These are phyloP conservation scores for Amanita exitialis DNA, from an alignment of 768 basidiomycete species.

Conservation along the genomic window DNA sequence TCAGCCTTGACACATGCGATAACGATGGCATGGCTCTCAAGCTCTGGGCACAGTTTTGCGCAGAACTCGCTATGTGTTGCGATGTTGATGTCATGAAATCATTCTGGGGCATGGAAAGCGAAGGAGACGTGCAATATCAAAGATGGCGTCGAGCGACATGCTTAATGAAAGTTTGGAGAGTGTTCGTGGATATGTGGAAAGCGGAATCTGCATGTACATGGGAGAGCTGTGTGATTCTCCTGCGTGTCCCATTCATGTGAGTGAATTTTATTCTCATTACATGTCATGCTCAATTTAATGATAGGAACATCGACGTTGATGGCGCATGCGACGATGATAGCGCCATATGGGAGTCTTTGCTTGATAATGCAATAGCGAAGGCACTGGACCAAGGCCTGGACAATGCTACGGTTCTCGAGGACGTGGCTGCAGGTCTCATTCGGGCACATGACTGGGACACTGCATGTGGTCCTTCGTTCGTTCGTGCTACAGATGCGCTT, in stretches of 20 bases:
- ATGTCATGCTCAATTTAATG: constrained; percentile 3
- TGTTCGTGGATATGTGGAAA: constrained; percentile 47
- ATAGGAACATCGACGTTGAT: constrained; percentile 36
- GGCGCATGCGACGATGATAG: constrained; percentile 44
- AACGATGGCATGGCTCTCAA: constrained; percentile 24
- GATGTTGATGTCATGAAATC: constrained; percentile 34
- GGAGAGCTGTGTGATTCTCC: constrained; percentile 44
- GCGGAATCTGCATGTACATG: constrained; percentile 33
- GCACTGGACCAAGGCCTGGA: constrained; percentile 57
- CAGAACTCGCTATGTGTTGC: constrained; percentile 40
- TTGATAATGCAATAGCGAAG: constrained; percentile 39
- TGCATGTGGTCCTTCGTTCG: constrained; percentile 26
- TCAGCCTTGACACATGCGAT: not conserved
- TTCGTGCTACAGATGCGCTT: constrained; percentile 53
- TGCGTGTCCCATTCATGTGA: constrained; percentile 56
- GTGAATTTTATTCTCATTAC: constrained; percentile 16
- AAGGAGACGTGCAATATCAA: constrained; percentile 13
- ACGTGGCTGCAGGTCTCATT: constrained; percentile 36
- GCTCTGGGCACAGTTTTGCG: constrained; percentile 53
- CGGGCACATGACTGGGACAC: constrained; percentile 24
- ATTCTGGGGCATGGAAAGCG: constrained; percentile 39
- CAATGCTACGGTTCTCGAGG: constrained; percentile 40
- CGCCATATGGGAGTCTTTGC: constrained; percentile 48
- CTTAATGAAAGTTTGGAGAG: constrained; percentile 47
- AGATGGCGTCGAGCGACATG: constrained; percentile 26